Base-by-base conservation (phyloP, 1,284 basidiomycete species). In the Ceratobasidium papillatum region DNA sequence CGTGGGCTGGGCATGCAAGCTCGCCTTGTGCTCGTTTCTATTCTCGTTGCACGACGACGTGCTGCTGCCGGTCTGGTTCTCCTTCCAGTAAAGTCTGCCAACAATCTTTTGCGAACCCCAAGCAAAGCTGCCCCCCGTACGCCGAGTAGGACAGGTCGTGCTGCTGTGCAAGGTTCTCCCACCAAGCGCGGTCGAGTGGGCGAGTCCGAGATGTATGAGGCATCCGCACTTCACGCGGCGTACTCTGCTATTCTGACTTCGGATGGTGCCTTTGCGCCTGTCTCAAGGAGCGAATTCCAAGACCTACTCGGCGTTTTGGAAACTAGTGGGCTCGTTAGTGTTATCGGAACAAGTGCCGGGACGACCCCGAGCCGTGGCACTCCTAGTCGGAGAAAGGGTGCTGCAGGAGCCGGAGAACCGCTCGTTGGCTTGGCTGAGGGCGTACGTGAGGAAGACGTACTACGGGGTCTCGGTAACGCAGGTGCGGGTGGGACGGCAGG, bases 241-340 rank as follows among this genome's bases (percentile, higher is more conserved):
- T 94, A 94, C 78, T 80, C 82, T 38, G 79, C 84, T 0, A 83
- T 91, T 58, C 86, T 94, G 12, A 83, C 84, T 4, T 87, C 90
- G 14, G 76, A 74, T 25, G 66, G 64, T 34, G 49, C 65, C 1
- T 91, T 93, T 78, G 82, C 85, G 0, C 84, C 90, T 2, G 91
- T 90, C 3, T 91, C 90, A 9, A 86, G 91, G 7, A 90, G 87
- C 80, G 92, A 94, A 78, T 94, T 94, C 77, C 84, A 85, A 0
- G 92, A 94, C 77, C 83, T 94, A 1, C 79, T 91, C 0, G 87
- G 87, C 27, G 82, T 94, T 73, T 83, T 94, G 43, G 93, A 94
- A 81, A 91, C 90, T 5, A 85, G 87, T 2, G 93, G 92, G 2
- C 83, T 94, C 0, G 82, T 92, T 5, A 83, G 84, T 0, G 82